These are phyloP conservation scores for Starmerella khaoyaiensis DNA, from an alignment of 805 yeast species.

Conservation along the genomic window DNA sequence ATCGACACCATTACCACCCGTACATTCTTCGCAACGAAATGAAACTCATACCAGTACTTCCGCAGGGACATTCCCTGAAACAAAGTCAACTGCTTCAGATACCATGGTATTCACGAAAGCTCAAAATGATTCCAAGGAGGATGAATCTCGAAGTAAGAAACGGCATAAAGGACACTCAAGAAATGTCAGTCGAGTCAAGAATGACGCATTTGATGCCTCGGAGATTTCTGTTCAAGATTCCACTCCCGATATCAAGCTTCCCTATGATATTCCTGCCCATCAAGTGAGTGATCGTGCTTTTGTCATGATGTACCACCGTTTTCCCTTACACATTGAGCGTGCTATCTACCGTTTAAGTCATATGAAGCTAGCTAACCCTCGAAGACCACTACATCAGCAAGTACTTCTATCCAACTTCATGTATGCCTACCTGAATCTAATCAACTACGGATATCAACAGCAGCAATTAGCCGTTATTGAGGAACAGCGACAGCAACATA, in stretches of 20 bases:
- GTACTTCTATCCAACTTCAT: conserved; percentile 88
- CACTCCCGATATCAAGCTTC: conserved; percentile 22
- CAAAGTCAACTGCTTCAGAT: too few species aligned
- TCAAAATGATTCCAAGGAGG: too few species aligned
- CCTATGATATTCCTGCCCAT: conserved; percentile 29
- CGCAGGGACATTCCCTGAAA: too few species aligned
- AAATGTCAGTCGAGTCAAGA: conserved; percentile 9
- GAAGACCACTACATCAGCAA: conserved; percentile 81
- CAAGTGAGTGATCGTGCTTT: conserved; percentile 27
- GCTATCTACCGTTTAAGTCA: conserved; percentile 91
- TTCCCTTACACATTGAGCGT: conserved; percentile 90
- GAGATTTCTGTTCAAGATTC: conserved; percentile 3
- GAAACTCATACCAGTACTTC: too few species aligned
- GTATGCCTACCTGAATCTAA: conserved; percentile 91
- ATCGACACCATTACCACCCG: too few species aligned
- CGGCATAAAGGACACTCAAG: conserved; percentile 12
- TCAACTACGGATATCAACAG: conserved; percentile 55
- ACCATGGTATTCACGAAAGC: too few species aligned
- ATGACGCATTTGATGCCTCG: conserved; percentile 5
- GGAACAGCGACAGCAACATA: conserved; percentile 1
- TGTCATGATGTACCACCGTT: conserved; percentile 38
- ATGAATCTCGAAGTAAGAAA: too few species aligned
- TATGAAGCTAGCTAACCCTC: conserved; percentile 85
- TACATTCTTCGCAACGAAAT: too few species aligned
- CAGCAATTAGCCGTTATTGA: conserved; percentile 23